Evolutionary conservation across 164 flowering plant genomes (phyloP).

Genomic region (Dillenia turbinata): DNA sequence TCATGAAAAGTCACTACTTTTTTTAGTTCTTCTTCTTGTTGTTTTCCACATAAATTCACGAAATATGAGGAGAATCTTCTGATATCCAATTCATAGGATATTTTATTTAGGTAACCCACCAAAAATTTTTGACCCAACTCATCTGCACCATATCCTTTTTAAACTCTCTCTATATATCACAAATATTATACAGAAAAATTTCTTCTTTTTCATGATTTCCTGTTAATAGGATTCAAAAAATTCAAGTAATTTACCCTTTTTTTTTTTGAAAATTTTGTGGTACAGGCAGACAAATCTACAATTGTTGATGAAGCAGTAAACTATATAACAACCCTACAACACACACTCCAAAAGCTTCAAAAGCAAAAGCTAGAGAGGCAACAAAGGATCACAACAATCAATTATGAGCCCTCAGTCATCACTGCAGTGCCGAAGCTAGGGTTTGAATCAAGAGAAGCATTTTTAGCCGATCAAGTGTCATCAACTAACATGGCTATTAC

Average conservation of each 20-base stretch:
- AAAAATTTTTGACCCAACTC: no score
- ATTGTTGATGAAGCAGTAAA: conserved; percentile 86
- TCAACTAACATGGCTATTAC: conserved; percentile 14
- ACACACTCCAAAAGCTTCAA: conserved; percentile 48
- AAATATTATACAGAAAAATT: background rate
- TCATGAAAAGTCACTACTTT: no score
- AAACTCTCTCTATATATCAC: no score
- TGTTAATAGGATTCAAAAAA: background rate
- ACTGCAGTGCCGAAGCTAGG: conserved; percentile 10
- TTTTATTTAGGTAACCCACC: no score
- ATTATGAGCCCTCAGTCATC: conserved; percentile 15
- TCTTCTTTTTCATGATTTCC: background rate
- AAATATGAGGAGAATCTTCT: no score
- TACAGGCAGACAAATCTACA: conserved; percentile 82
- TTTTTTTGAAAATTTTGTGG: background rate
- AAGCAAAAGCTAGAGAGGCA: conserved; percentile 54
- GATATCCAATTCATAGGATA: no score
- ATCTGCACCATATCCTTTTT: no score
- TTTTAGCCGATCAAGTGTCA: conserved; percentile 54
- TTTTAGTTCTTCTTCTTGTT: no score
- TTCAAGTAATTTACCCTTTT: background rate
- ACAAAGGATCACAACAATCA: conserved; percentile 13
- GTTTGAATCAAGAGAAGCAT: conserved; percentile 43
- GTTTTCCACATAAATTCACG: no score
- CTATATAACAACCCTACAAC: conserved; percentile 60